These are phyloP conservation scores for Rubus parviflorus DNA, from an alignment of 306 rosid species.

Conservation along the genomic window DNA sequence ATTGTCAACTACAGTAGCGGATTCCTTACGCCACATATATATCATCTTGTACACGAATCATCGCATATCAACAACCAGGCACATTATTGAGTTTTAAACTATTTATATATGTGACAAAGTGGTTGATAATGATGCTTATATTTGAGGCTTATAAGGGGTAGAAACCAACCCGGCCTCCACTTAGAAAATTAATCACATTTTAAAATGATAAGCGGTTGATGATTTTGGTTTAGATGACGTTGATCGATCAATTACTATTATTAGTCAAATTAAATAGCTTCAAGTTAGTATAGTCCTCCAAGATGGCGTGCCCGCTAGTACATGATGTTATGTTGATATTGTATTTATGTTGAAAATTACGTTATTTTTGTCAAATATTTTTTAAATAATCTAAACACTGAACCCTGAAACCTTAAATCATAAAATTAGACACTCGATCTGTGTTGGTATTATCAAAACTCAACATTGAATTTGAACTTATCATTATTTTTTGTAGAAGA, in stretches of 20 bases:
- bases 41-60: neutral
- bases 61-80: neutral
- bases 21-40: conserved; percentile 26
- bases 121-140: neutral
- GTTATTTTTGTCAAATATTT: too few relatives aligned
- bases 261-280: neutral
- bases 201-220: neutral
- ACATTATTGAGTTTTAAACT: neutral
- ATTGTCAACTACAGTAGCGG: conserved; percentile 20
- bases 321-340: neutral
- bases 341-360: neutral
- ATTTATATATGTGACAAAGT: neutral
- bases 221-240: neutral
- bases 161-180: neutral
- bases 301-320: neutral
- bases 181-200: neutral
- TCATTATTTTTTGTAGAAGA: too few relatives aligned
- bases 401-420: neutral
- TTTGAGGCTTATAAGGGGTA: neutral
- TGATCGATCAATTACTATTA: neutral
- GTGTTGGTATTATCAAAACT: too few relatives aligned
- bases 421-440: too few relatives aligned
- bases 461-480: too few relatives aligned
- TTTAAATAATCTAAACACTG: too few relatives aligned
- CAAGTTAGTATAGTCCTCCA: neutral